phyloP scores from a whole-genome alignment of 164 flowering plant genomes.

The Euptelea pleiosperma region DNA sequence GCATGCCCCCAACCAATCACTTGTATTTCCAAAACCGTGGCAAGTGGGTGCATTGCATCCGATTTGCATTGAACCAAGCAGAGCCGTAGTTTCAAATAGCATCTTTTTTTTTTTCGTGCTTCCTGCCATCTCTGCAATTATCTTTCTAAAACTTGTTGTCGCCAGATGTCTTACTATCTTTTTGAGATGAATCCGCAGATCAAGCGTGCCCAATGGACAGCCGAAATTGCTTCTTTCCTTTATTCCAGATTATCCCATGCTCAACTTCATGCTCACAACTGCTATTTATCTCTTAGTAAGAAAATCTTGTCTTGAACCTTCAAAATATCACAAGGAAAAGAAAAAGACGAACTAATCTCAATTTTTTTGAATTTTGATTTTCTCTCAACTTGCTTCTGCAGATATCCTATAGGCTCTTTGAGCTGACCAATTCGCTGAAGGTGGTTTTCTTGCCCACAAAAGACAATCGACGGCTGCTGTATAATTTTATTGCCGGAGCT shows the following conservation, averaged over 20 bases:
- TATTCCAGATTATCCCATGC: slow-evolving; percentile 81
- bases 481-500: slow-evolving; percentile 57
- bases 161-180: background rate
- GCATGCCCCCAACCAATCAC: no score
- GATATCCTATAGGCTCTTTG: slow-evolving; percentile 82
- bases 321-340: background rate
- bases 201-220: slow-evolving; percentile 84
- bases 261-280: slow-evolving; percentile 93
- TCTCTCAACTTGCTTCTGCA: slow-evolving; percentile 28
- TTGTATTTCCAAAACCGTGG: no score
- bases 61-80: no score
- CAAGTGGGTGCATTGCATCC: no score
- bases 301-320: slow-evolving; percentile 1
- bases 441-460: slow-evolving; percentile 68
- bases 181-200: slow-evolving; percentile 44
- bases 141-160: background rate
- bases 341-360: background rate
- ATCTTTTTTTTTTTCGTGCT: no score
- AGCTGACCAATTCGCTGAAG: slow-evolving; percentile 77
- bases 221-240: slow-evolving; percentile 92
- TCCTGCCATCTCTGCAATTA: background rate
- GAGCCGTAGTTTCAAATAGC: no score
- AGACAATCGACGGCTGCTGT: slow-evolving; percentile 60
- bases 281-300: slow-evolving; percentile 76
- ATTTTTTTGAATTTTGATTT: background rate